Evolutionary conservation across 2,329 filamentous ascomycete species (phyloP), one percentile per base, ranked within the genome.

Genomic region (Colletotrichum eremochloae): DNA sequence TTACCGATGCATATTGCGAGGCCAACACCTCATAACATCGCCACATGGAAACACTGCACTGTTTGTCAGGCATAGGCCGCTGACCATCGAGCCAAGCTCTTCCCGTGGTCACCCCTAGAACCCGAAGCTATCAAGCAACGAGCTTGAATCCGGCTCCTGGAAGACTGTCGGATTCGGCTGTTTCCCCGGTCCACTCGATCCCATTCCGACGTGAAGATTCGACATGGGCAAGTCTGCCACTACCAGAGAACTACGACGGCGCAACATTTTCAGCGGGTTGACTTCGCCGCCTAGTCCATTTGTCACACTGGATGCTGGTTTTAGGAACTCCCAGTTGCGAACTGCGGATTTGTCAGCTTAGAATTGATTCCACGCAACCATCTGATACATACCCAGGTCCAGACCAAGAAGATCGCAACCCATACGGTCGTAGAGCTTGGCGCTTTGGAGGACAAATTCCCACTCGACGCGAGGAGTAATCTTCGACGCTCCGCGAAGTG

Each of bases 331-430:
- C 94, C 94, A 97, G 75, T 92, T 94, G 40, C 91, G 89, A 18
- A 96, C 93, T 90, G 67, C 20, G 52, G 36, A 6, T 29, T 15
- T n/a, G 67, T 79, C 65, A 80, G 75, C 40, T 57, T 9, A 24
- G 15, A 36, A 18, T 15, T 31, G 5, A 5, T 18, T 7, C 8
- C 11, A 11, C 7, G n/a, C 36, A 42, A 18, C 46, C 20, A 33
- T 36, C 0, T n/a, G 20, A 55, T 38, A 84, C 84, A 81, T 86
- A 93, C 92, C 92, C 7, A 98, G 85, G 77, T 97, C 94, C 5
- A 98, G 85, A 1, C 95, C 96, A 0, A 98, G 88, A 11, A 97
- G 82, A 81, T 98, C 96, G 78, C 96, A 97, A 3, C 96, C 96
- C 95, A 96, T 98, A 11, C 94, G 92, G 80, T 93, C 93, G 78